Evolutionary conservation across 208 protist genomes (phyloP), one percentile per base, ranked within the genome.

Genomic region (Wallacemonas collosoma): DNA sequence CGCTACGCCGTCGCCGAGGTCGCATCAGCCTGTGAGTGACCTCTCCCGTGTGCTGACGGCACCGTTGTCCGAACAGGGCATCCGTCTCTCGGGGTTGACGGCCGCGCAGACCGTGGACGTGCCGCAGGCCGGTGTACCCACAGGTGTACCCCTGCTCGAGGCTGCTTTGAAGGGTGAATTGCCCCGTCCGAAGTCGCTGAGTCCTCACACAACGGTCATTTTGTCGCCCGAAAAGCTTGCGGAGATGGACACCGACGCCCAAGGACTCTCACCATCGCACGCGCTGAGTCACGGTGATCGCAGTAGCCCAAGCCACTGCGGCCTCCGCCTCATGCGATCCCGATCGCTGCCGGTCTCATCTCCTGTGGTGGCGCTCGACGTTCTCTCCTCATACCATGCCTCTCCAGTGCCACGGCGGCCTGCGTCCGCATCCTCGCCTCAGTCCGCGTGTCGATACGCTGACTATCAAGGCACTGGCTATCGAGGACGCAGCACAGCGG

Each of bases 361-460:
- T 8, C 57, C 57, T 11, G 57, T 63, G 8, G 0, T 44, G 36
- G 57, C 9, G 5, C 57, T 63, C 57, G 36, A 63, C 7, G 36
- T 0, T 6, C 39, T 45, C 26, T 14, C 38, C 17, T 63, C 57
- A 9, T 63, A 63, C 57, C 7, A n/a, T 1, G 57, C 26, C 7
- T 63, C 57, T 12, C 57, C 57, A 9, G 4, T n/a, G 36, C 57
- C 38, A n/a, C 9, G 9, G 11, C 6, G 11, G 57, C 57, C 41
- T 4, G 3, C 43, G 11, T 11, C 38, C 41, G 0, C 8, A 1
- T 26, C 40, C 14, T 3, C 40, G 4, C 9, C 3, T 0, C 60
- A 3, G 41, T 65, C 60, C 15, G 41, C 60, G 60, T 65, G 60
- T n/a, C 60, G 60, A 3, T 65, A 65, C 60, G 60, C 60, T 26